These are phyloP conservation scores for Acer campestre DNA, from an alignment of 345 rosid genomes.

Conservation along the genomic window DNA sequence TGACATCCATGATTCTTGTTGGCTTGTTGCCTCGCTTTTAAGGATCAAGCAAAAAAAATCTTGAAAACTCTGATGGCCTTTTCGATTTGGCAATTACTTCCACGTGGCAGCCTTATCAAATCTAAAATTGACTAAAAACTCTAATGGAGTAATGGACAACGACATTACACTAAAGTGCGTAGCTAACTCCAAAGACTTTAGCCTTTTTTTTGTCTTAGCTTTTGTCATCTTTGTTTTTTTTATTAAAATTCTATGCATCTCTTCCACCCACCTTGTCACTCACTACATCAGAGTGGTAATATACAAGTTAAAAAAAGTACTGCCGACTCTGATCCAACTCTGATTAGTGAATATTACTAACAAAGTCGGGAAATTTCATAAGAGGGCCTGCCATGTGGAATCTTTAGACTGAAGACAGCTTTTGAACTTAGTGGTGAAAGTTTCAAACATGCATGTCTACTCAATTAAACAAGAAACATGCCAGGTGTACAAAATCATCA, in stretches of 20 bases:
- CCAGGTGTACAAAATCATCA: too few relatives aligned
- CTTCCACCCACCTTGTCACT: not conserved
- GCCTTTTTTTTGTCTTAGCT: not conserved
- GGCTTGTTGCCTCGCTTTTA: constrained; percentile 20
- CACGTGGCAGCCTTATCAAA: constrained; percentile 32
- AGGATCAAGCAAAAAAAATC: not conserved
- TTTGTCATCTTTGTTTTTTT: not conserved
- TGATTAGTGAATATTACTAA: not conserved
- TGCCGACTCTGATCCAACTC: constrained; percentile 20
- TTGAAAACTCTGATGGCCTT: not conserved
- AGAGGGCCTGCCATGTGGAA: constrained; percentile 29
- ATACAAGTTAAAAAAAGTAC: not conserved
- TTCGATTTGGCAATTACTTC: not conserved
- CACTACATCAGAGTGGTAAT: not conserved
- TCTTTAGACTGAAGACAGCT: constrained; percentile 7
- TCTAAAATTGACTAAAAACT: constrained; percentile 8
- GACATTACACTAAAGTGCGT: constrained; percentile 2
- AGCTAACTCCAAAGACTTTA: constrained; percentile 15
- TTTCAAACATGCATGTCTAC: not conserved
- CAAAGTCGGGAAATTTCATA: not conserved
- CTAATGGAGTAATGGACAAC: constrained; percentile 5
- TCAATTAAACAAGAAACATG: too few relatives aligned
- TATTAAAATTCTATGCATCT: not conserved
- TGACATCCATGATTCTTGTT: constrained; percentile 32
- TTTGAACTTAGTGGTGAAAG: constrained; percentile 17